These are phyloP conservation scores for Porphyra umbilicalis DNA, from an alignment of 31 red algal genomes.

Conservation along the genomic window DNA sequence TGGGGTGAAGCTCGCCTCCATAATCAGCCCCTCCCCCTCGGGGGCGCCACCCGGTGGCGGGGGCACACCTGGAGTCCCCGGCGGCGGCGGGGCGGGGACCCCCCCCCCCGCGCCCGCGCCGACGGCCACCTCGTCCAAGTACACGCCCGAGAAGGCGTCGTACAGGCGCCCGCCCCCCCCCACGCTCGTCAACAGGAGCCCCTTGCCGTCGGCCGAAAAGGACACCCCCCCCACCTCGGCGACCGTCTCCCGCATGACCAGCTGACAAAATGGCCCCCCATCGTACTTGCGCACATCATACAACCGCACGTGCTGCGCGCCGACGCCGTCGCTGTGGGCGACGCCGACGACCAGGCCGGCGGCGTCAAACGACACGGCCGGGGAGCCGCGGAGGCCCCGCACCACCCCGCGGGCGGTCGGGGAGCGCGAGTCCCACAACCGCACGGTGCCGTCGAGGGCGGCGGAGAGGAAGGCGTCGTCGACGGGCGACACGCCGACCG, in stretches of 20 bases:
- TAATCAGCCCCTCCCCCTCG: slow-evolving; percentile 34
- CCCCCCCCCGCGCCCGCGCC: slow-evolving; percentile 20
- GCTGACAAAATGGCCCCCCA: slow-evolving; percentile 80
- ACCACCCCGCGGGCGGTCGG: slow-evolving; percentile 44
- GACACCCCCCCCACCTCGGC: slow-evolving; percentile 55
- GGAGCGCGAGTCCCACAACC: slow-evolving; percentile 73
- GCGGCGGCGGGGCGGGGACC: background rate
- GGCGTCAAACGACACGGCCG: slow-evolving; percentile 82
- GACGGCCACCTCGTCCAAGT: slow-evolving; percentile 32
- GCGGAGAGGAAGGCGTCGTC: slow-evolving; percentile 75
- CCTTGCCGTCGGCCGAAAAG: slow-evolving; percentile 82
- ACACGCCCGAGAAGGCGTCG: slow-evolving; percentile 74
- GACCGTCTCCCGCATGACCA: slow-evolving; percentile 42
- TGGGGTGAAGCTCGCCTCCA: slow-evolving; percentile 81
- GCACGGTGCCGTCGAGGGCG: slow-evolving; percentile 48
- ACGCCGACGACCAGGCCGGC: slow-evolving; percentile 83
- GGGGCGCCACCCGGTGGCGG: background rate
- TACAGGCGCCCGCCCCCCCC: slow-evolving; percentile 51
- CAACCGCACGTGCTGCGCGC: slow-evolving; percentile 57
- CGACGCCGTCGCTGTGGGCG: slow-evolving; percentile 48
- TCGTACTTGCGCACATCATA: slow-evolving; percentile 82
- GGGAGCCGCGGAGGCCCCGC: slow-evolving; percentile 25
- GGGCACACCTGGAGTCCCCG: background rate
- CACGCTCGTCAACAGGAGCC: slow-evolving; percentile 63
- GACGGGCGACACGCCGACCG: slow-evolving; percentile 63